Conservation (phyloP, 2,329 filamentous ascomycete genomes). For the Fusarium abutilonis region DNA sequence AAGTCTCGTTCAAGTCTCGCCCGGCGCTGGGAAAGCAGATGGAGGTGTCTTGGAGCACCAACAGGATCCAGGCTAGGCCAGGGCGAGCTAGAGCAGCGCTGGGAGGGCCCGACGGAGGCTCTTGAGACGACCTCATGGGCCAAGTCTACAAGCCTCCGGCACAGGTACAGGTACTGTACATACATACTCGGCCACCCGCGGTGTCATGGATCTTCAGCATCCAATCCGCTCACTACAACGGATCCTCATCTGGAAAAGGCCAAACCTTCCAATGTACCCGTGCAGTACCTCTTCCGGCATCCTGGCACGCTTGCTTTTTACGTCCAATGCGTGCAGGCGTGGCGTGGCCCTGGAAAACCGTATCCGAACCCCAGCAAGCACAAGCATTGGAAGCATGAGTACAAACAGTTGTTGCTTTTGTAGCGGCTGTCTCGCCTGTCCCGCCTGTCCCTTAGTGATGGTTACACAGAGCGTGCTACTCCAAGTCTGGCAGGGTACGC, state of each 20-base stretch:
- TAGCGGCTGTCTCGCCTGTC: constrained; percentile 32
- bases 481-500: constrained; percentile 32
- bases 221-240: constrained; percentile 17
- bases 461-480: constrained; percentile 43
- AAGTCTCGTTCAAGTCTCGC: constrained; percentile 17
- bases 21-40: constrained; percentile 4
- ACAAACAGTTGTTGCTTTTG: constrained; percentile 3
- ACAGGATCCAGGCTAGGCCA: not conserved
- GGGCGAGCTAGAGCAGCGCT: constrained; percentile 22
- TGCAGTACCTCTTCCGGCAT: not conserved
- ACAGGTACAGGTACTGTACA: not conserved
- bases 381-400: not conserved
- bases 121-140: constrained; percentile 3
- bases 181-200: no score
- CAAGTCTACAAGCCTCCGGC: constrained; percentile 1
- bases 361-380: constrained; percentile 6
- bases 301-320: not conserved
- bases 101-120: constrained; percentile 28
- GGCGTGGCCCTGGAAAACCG: constrained; percentile 24
- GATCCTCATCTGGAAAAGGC: constrained; percentile 18
- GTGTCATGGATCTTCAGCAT: constrained; percentile 22
- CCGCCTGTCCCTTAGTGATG: constrained; percentile 21
- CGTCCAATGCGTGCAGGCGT: not conserved
- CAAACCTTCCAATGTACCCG: constrained; percentile 15
- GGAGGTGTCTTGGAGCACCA: constrained; percentile 11